These are phyloP conservation scores for Cordyceps javanica DNA, from an alignment of 2,329 filamentous ascomycete genomes.

Conservation along the genomic window DNA sequence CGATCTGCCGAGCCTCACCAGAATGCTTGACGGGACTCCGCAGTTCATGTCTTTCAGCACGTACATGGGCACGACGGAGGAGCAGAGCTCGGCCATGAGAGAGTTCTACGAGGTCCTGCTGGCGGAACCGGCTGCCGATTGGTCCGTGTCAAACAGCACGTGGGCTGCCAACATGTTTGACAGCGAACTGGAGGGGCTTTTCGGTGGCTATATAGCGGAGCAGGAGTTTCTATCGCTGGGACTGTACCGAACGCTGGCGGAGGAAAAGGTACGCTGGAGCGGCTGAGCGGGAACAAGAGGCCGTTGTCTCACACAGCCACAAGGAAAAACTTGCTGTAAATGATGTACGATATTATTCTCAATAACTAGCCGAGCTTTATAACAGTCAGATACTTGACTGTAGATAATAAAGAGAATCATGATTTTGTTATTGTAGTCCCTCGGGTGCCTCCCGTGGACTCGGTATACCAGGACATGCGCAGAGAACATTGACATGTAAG, in stretches of 20 bases:
- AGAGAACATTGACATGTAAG: not conserved
- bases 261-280: constrained; percentile 12
- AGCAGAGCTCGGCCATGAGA: not conserved
- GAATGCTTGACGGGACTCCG: not conserved
- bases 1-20: not conserved
- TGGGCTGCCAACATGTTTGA: constrained; percentile 8
- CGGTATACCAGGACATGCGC: not conserved
- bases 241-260: constrained; percentile 5
- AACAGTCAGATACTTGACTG: too few species aligned
- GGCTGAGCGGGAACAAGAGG: not conserved
- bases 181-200: constrained; percentile 1
- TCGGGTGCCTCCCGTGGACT: too few species aligned
- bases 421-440: too few species aligned
- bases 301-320: not conserved
- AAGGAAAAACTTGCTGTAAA: not conserved
- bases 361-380: too few species aligned
- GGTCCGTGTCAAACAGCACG: not conserved
- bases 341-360: not conserved
- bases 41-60: constrained; percentile 10
- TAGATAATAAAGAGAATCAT: too few species aligned
- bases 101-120: not conserved
- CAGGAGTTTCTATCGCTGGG: constrained; percentile 9
- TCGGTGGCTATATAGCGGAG: constrained; percentile 9
- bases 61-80: constrained; percentile 7
- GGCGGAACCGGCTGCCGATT: not conserved